These are phyloP conservation scores for Vitis hybrid DNA, from an alignment of 177 flowering plant genomes.

Conservation along the genomic window DNA sequence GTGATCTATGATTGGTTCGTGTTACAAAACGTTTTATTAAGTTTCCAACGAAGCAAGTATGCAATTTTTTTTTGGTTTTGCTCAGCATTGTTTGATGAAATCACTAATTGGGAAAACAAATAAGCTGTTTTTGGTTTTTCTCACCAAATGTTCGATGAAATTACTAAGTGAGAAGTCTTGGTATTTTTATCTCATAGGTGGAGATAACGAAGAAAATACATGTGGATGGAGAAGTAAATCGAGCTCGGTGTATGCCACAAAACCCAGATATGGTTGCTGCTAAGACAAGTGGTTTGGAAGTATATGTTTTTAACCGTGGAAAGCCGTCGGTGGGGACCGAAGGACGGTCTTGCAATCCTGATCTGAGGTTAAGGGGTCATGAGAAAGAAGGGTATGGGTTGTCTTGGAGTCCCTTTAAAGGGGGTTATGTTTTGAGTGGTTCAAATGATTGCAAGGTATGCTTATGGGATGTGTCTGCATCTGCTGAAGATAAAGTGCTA, in stretches of 20 bases:
- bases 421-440: constrained; percentile 85
- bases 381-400: constrained; percentile 89
- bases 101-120: not conserved
- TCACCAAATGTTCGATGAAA: constrained; percentile 46
- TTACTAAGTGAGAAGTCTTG: constrained; percentile 14
- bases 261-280: constrained; percentile 71
- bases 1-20: no score
- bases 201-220: constrained; percentile 62
- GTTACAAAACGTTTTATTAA: no score
- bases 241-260: constrained; percentile 85
- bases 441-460: constrained; percentile 84
- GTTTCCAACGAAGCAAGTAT: no score
- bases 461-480: constrained; percentile 76
- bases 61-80: not conserved
- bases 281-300: constrained; percentile 72
- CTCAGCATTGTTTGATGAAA: constrained; percentile 7
- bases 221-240: constrained; percentile 90
- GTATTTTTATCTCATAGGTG: constrained; percentile 37
- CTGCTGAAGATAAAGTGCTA: constrained; percentile 52
- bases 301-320: constrained; percentile 63
- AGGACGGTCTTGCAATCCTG: constrained; percentile 58
- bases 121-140: not conserved
- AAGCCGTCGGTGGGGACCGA: constrained; percentile 39
- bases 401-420: constrained; percentile 83
- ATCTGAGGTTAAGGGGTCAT: constrained; percentile 82